These are phyloP conservation scores for Lachnellula subtilissima DNA, from an alignment of 2,329 filamentous ascomycete species.

Conservation along the genomic window DNA sequence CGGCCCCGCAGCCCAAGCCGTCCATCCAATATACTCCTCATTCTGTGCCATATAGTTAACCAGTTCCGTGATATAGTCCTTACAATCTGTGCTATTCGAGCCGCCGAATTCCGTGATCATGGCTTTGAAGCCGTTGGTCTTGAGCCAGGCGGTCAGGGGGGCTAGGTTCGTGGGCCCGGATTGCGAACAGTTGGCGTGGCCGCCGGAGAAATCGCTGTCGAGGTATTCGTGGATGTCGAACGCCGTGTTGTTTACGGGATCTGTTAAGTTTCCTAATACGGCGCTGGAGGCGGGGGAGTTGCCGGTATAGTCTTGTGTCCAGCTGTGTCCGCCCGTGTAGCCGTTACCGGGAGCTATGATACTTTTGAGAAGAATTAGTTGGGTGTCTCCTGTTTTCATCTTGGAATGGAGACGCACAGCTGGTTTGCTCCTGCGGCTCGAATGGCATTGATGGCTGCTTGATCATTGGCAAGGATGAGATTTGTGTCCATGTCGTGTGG, in stretches of 20 bases:
- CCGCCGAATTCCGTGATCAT: conserved; percentile 48
- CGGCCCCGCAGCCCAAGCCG: conserved; percentile 46
- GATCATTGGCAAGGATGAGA: conserved; percentile 43
- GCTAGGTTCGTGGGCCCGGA: conserved; percentile 37
- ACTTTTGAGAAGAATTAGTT: background rate
- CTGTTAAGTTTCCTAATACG: conserved; percentile 39
- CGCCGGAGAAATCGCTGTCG: conserved; percentile 44
- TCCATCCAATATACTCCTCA: conserved; percentile 46
- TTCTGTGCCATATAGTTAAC: conserved; percentile 44
- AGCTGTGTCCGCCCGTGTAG: conserved; percentile 45
- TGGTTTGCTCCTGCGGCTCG: conserved; percentile 40
- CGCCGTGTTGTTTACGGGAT: conserved; percentile 44
- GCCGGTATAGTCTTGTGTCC: conserved; percentile 36
- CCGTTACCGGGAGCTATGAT: conserved; percentile 46
- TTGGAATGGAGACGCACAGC: conserved; percentile 24
- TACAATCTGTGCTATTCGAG: conserved; percentile 40
- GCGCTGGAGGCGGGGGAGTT: conserved; percentile 36
- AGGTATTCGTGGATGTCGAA: conserved; percentile 49
- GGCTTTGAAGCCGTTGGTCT: conserved; percentile 41
- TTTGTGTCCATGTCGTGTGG: conserved; percentile 46
- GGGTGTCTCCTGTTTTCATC: background rate
- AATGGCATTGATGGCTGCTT: conserved; percentile 44
- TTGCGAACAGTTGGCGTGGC: conserved; percentile 38
- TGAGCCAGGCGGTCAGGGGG: conserved; percentile 42
- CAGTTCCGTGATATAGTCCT: conserved; percentile 37